A percentile compares a stretch with the other conserved stretches of the same genome.
Conservation (phyloP, 1,284 basidiomycete species). For the Quambalaria eucalypti region DNA sequence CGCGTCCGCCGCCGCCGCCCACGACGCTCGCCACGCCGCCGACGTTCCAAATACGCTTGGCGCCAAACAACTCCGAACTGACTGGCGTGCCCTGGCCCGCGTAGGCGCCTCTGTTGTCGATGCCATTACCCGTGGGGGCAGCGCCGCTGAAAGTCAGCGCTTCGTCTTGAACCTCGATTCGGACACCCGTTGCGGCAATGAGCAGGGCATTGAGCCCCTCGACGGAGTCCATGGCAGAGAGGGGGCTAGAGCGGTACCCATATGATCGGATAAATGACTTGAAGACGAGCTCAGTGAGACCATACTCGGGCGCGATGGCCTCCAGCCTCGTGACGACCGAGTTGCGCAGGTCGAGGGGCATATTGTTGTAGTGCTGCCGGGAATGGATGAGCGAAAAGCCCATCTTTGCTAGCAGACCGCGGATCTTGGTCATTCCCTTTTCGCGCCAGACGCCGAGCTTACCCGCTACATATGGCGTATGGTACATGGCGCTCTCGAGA, state of each 20-base stretch:
- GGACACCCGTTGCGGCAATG: conserved; percentile 80
- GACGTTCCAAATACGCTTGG: conserved; percentile 25
- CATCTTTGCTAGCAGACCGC: conserved; percentile 94
- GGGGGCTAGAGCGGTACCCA: conserved; percentile 74
- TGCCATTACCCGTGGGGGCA: background rate
- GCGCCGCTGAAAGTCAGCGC: conserved; percentile 26
- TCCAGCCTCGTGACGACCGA: conserved; percentile 74
- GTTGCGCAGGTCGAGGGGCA: conserved; percentile 88
- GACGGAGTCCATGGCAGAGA: conserved; percentile 86
- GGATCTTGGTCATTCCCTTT: conserved; percentile 74
- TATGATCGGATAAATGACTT: conserved; percentile 83
- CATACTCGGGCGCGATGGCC: conserved; percentile 87
- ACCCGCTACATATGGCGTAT: conserved; percentile 88
- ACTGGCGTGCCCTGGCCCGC: conserved; percentile 3
- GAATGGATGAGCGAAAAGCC: conserved; percentile 89
- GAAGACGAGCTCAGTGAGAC: conserved; percentile 85
- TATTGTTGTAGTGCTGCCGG: conserved; percentile 84
- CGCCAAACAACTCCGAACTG: conserved; percentile 24
- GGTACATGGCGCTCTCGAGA: conserved; percentile 92
- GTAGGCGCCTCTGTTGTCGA: conserved; percentile 7
- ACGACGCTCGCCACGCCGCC: no score
- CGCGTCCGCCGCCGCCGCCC: conserved; percentile 2
- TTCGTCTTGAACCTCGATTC: conserved; percentile 64
- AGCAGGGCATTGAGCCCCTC: conserved; percentile 80
- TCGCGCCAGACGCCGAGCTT: conserved; percentile 96